Base-by-base conservation (phyloP, 2,329 filamentous ascomycete species). In the Colletotrichum ledebouriae region DNA sequence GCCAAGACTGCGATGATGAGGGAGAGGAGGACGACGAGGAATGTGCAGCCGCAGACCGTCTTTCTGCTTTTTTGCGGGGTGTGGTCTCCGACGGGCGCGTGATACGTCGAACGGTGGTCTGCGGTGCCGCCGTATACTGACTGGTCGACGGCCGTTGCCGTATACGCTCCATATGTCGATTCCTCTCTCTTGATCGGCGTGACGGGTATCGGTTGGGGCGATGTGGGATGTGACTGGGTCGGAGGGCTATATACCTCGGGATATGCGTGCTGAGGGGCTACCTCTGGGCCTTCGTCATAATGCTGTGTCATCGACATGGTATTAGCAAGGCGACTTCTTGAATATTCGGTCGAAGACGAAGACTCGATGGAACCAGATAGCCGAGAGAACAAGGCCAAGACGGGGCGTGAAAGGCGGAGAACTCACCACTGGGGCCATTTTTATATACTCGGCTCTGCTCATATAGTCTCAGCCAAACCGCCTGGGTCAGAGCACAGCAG, bases 11-110 rank as follows among this genome's bases (percentile, higher is more conserved):
- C 81, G 65, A 84, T 79, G 62, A 81, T 77, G 60, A 74, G 69
- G 4, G 79, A 81, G 12, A 85, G 77, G 25, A 81, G 67, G 42
- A 84, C 80, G 2, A 84, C 78, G 9, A 82, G 57, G 9, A 77
- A 57, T 5, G 78, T 74, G 69, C 78, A 82, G 41, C 69, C 69
- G 46, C 69, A 70, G 41, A 70, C 13, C 6, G 49, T 69, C 46
- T 59, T 64, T 22, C 41, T 69, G 39, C 37, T 20, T 50, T 69
- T 69, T 6, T 39, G 55, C 4, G 15, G 42, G 15, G 49, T 13
- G 20, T 20, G 59, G n/a, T 17, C 53, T 53, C n/a, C 61, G 11
- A 13, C 55, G 17, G 56, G 46, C 33, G 42, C 34, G 6, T 64
- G 37, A n/a, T 58, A 58, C 13, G 52, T 44, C n/a, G 50, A 41